Base-by-base conservation (phyloP, 2,329 filamentous ascomycete species). In the Colletotrichum australisinense region DNA sequence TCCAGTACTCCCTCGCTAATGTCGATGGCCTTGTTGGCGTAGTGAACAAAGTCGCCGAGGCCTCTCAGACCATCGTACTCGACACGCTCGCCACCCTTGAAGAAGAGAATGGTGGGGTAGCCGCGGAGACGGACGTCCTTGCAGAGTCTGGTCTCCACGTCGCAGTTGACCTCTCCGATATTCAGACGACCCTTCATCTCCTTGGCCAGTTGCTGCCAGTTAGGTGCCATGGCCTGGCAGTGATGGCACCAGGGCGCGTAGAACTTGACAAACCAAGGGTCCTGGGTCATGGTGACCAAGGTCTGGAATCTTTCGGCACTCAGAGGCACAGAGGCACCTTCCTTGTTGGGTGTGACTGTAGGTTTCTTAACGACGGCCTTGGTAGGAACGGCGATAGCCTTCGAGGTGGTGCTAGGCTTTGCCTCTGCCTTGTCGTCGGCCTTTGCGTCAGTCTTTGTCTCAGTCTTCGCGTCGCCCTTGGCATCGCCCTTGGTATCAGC, bases 261-360 rank as follows among this genome's bases (percentile, higher is more conserved):
- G 82, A 99, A 98, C 83, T 99, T 99, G 87, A 99, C 92, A 80
- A 99, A 98, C 97, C 97, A 99, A 6, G 95, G 93, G 75, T 98
- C 95, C 75, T 94, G 91, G 0, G 95, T 95, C 81, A 92, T 93
- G 3, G 95, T 97, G 59, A 99, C 95, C 49, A 93, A 86, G 71
- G 90, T 91, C 81, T 97, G 93, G 85, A 99, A 99, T 75, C 88
- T 94, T 80, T 98, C 95, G 0, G 94, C 92, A 2, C 92, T 95
- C 11, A 99, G 88, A 7, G 92, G 84, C 42, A 95, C 87, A 7
- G 95, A 97, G 19, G 89, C 86, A 7, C 97, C 97, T 53, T 92
- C 88, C 4, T 91, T 89, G 77, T 99, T 98, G 26, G 93, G 91
- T 11, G 88, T 89, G 22, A 85, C 81, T 32, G 87, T 86, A 6